Base-by-base conservation (phyloP, 768 basidiomycete species). In the Boletus vinaceobasis region DNA sequence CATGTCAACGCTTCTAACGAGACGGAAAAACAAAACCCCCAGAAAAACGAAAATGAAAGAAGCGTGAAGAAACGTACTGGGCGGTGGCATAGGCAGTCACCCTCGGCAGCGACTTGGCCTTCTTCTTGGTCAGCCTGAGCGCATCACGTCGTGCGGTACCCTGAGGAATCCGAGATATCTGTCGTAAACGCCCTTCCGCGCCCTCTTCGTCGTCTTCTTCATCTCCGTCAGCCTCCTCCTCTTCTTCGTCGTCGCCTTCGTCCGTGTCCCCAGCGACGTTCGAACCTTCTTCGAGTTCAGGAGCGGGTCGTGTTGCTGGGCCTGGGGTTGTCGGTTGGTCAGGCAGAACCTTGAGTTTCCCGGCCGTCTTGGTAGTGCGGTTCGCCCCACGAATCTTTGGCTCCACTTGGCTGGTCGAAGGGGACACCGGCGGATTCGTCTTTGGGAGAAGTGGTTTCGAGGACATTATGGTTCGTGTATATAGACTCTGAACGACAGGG, bases 41-140 rank as follows among this genome's bases (percentile, higher is more conserved):
- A 7, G 4, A 8, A 14, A 10, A 26, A 17, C 0, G 23, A 11
- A n/a, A 14, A 11, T 2, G 3, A 19, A 9, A n/a, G 5, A n/a
- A n/a, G n/a, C n/a, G n/a, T n/a, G 33, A 7, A 5, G 32, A 23
- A 17, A 56, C 73, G 61, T 71, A 94, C 94, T 81, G 86, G 32
- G 94, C 91, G 15, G 93, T 97, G 42, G 94, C 93, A 71, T 96
- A 97, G 5, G 94, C 95, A 3, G 95, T 97, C n/a, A 95, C 95
- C 62, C 95, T 76, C 32, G 94, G 94, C 13, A 97, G 70, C 13
- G 84, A 85, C 68, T 94, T 95, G 3, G 93, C 93, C 69, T 95
- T 96, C 75, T 90, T 94, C 75, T 97, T 96, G 2, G 94, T 98
- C 60, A 98, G 71, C 55, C 79, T 86, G 57, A 93, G 73, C 3